Conservation (phyloP, 2,329 filamentous ascomycete species). For the Calonectria multiphialidica region DNA sequence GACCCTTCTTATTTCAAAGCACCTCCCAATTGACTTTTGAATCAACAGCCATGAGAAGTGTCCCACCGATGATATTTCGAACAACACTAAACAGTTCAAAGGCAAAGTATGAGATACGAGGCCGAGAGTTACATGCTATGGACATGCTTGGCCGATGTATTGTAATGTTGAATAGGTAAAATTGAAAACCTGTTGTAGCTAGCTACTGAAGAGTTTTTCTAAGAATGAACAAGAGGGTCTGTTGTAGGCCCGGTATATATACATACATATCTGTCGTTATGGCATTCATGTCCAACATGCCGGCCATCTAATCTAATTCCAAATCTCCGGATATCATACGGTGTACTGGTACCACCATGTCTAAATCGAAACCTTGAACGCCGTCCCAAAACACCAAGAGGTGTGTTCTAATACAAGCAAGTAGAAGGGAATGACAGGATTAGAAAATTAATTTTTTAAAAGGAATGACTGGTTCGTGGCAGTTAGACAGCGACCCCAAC, state of each 20-base stretch:
- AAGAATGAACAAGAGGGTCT: not conserved
- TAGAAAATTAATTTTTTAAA: not conserved
- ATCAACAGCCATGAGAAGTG: no score
- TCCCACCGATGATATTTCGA: no score
- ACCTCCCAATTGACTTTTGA: no score
- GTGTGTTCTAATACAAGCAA: not conserved
- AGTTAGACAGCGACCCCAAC: not conserved
- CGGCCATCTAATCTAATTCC: not conserved
- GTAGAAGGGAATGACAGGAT: not conserved
- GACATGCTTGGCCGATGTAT: not conserved
- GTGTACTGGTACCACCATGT: not conserved
- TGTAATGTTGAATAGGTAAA: not conserved
- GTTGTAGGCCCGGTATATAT: not conserved
- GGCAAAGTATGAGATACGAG: no score
- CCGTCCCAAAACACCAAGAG: not conserved
- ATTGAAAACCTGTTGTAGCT: not conserved
- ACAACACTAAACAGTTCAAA: no score
- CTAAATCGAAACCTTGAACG: not conserved
- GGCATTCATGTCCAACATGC: not conserved
- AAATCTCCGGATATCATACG: not conserved
- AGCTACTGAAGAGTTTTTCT: not conserved
- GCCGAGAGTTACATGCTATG: not conserved
- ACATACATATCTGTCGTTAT: not conserved
- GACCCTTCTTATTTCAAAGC: no score
- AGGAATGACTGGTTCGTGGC: not conserved